These are phyloP conservation scores for Zygoascus hellenicus DNA, from an alignment of 1,139 yeast species.

Conservation along the genomic window DNA sequence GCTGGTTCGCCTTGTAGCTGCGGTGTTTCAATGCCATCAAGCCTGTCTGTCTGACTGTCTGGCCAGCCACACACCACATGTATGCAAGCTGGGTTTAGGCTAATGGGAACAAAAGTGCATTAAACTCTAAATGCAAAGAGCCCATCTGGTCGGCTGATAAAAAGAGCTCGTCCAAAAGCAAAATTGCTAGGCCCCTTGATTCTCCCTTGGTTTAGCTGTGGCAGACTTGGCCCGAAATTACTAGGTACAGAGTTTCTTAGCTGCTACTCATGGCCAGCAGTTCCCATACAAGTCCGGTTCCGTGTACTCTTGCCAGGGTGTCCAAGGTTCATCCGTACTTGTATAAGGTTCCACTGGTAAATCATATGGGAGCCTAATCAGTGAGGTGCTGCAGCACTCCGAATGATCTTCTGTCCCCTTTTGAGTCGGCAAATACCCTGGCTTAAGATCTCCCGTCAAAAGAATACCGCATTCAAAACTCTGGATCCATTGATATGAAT, in stretches of 20 bases:
- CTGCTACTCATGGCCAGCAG: slow-evolving; percentile 17
- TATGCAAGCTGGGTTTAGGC: too few relatives aligned
- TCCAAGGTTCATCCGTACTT: slow-evolving; percentile 23
- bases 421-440: slow-evolving; percentile 15
- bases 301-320: slow-evolving; percentile 18
- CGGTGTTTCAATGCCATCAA: too few relatives aligned
- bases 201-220: too few relatives aligned
- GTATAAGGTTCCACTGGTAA: slow-evolving; percentile 24
- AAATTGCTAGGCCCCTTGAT: too few relatives aligned
- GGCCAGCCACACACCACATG: too few relatives aligned
- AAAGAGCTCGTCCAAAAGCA: too few relatives aligned
- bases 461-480: slow-evolving; percentile 35
- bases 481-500: slow-evolving; percentile 25
- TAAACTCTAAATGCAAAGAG: too few relatives aligned
- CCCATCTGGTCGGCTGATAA: too few relatives aligned
- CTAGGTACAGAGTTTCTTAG: not conserved
- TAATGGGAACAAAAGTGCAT: too few relatives aligned
- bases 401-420: slow-evolving; percentile 9
- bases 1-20: too few relatives aligned
- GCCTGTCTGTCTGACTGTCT: too few relatives aligned
- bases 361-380: slow-evolving; percentile 28
- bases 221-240: too few relatives aligned
- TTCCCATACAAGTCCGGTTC: slow-evolving; percentile 26
- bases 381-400: not conserved
- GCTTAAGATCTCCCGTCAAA: slow-evolving; percentile 15